Evolutionary conservation across 2,329 filamentous ascomycete genomes (phyloP), one percentile per base, ranked within the genome.

Genomic region (Xylaria multiplex): DNA sequence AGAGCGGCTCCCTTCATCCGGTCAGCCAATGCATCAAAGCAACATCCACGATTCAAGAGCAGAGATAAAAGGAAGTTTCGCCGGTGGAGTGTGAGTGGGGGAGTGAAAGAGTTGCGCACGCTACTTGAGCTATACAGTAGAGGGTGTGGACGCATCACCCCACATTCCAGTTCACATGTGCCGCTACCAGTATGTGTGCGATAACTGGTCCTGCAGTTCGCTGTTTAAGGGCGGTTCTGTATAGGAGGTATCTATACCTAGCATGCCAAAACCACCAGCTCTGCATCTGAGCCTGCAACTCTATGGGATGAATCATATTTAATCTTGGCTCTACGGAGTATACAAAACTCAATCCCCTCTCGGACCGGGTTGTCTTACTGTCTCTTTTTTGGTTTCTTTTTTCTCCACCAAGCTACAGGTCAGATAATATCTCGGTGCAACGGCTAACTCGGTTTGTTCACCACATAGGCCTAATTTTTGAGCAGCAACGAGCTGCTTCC

Each of bases 401-500:
- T 40, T 46, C 8, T 58, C 43, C 56, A 68, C 59, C 61, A 22
- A 32, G 59, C 13, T 45, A n/a, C 52, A 8, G 27, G 65, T 58
- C 62, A 62, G 50, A 68, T 65, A 59, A 56, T 5, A 42, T 27
- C 14, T 54, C 40, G 27, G 46, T 59, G 22, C 54, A 32, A 37
- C 35, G 40, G 66, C 71, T 73, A 57, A 74, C 65, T 66, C 62
- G 57, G 56, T 62, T 64, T 55, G 52, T 32, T 30, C 32, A 59
- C 45, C 64, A 68, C 62, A 65, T 66, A 73, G 70, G 65, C 57
- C 40, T 67, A 59, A 67, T 65, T 69, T 71, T 71, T 66, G 70
- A 72, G 72, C 72, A 71, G 71, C 73, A 71, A 69, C 68, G 58
- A 66, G 71, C 74, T 74, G 74, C 72, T 72, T 69, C 54, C 62